phyloP scores from a whole-genome alignment of 1,284 basidiomycete genomes.

The Amylostereum areolatum region DNA sequence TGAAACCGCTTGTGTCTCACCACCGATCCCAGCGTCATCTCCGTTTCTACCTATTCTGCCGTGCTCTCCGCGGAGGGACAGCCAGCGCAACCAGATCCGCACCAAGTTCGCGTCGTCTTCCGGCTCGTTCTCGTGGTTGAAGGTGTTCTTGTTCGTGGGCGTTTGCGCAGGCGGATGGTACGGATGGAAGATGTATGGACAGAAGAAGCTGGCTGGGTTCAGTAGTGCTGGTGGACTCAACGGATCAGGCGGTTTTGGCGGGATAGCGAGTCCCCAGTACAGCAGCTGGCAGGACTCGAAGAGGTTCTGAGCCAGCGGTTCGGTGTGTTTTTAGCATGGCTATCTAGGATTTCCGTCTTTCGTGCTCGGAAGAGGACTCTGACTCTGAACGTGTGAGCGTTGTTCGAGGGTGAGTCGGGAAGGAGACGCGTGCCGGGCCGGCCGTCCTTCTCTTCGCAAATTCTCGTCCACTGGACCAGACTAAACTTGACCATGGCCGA shows the following conservation, averaged over 20 bases:
- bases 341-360: background rate
- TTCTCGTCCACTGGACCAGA: too few species aligned
- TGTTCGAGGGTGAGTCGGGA: too few species aligned
- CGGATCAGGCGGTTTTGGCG: constrained; percentile 8
- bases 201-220: constrained; percentile 29
- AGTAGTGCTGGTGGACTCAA: constrained; percentile 20
- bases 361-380: too few species aligned
- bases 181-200: constrained; percentile 56
- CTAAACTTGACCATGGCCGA: too few species aligned
- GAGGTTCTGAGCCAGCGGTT: constrained; percentile 4
- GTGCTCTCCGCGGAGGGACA: constrained; percentile 46
- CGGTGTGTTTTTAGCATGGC: background rate
- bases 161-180: constrained; percentile 55
- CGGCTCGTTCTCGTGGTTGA: constrained; percentile 56
- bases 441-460: too few species aligned
- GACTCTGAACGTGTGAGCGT: too few species aligned
- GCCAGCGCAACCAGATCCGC: constrained; percentile 43
- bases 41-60: constrained; percentile 62
- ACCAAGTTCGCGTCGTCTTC: constrained; percentile 9
- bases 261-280: background rate
- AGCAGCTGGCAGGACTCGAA: constrained; percentile 6
- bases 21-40: constrained; percentile 50
- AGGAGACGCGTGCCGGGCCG: too few species aligned
- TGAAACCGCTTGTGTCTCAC: constrained; percentile 13
- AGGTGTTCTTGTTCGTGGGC: constrained; percentile 54